Evolutionary conservation across 2,329 filamentous ascomycete species (phyloP), one percentile per base, ranked within the genome.

Genomic region (Colletotrichum plurivorum): DNA sequence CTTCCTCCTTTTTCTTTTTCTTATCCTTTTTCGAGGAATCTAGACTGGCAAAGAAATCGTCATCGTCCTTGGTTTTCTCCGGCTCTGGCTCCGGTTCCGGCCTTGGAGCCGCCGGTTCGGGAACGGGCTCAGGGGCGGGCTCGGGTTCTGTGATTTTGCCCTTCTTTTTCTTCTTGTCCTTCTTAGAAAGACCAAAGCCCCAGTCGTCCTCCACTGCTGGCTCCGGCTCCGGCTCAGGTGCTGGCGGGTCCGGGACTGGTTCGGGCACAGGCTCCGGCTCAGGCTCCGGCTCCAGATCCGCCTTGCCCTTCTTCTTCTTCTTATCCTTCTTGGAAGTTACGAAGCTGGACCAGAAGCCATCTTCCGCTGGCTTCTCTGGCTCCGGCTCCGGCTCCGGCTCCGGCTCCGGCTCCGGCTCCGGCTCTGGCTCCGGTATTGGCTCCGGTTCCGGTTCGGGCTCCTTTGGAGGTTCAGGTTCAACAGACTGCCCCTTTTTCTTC

Each of bases 261-360:
- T 36, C 31, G 10, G 31, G 31, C 31, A 36, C 31, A 36, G 43
- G 43, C 15, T 63, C 60, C 6, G 58, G 43, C 13, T 51, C 71
- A 41, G 73, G 63, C 25, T 74, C 72, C 39, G 75, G 74, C 62
- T 76, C 71, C 51, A 72, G 68, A 22, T 74, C 76, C 4, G 75
- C 72, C 12, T 72, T 73, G 60, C 73, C 75, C 71, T 71, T 73
- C 73, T 81, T 82, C 60, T 81, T 78, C 67, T 79, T 79, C 52
- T 78, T 76, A 39, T 77, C 76, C 48, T 77, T 77, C 7, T 36
- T 36, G 31, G 72, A 63, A 41, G 75, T 63, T 22, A 71, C 75
- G 31, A 36, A 36, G 31, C 31, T 36, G 2, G 31, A 8, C 80
- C 79, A 83, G n/a, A 74, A 51, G 59, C 78, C 77, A 39, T 75